Conservation (phyloP, 2,329 filamentous ascomycete genomes). For the Blumeria graminis region DNA sequence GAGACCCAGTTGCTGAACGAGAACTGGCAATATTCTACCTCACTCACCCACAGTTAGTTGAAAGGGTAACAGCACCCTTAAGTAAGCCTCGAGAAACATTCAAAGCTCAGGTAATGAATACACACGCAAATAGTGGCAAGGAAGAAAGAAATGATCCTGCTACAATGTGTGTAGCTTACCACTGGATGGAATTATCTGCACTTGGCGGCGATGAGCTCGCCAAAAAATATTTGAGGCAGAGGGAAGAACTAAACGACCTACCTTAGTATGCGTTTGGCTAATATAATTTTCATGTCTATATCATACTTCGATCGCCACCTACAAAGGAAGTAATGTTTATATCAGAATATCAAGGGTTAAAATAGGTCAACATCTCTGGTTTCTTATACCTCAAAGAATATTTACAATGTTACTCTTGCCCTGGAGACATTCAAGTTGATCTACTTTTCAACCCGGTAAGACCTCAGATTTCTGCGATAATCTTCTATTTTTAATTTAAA, state of each 20-base stretch:
- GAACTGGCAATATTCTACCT: slow-evolving; percentile 88
- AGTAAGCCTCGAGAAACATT: slow-evolving; percentile 74
- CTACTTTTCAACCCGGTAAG: too few relatives aligned
- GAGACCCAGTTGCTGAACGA: slow-evolving; percentile 66
- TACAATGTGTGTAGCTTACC: slow-evolving; percentile 80
- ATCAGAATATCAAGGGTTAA: too few relatives aligned
- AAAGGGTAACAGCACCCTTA: slow-evolving; percentile 58
- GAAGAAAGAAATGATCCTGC: slow-evolving; percentile 54
- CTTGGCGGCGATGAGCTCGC: slow-evolving; percentile 71
- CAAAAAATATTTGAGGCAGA: slow-evolving; percentile 54
- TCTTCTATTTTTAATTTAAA: too few relatives aligned
- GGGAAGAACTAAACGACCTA: slow-evolving; percentile 14
- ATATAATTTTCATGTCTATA: not conserved
- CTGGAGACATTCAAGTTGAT: too few relatives aligned
- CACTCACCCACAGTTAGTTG: slow-evolving; percentile 67
- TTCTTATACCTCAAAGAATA: too few relatives aligned
- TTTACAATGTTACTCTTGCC: too few relatives aligned
- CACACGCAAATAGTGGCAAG: slow-evolving; percentile 18
- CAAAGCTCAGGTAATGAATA: slow-evolving; percentile 45
- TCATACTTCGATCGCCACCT: not conserved
- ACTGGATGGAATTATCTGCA: slow-evolving; percentile 89
- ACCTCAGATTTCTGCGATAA: too few relatives aligned
- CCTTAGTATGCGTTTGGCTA: slow-evolving; percentile 6
- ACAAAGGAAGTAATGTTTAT: too few relatives aligned
- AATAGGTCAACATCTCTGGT: too few relatives aligned